A percentile compares a stretch with the other conserved stretches of the same genome.
phyloP scores from a whole-genome alignment of 257 asterid species.

The Fraxinus americana region DNA sequence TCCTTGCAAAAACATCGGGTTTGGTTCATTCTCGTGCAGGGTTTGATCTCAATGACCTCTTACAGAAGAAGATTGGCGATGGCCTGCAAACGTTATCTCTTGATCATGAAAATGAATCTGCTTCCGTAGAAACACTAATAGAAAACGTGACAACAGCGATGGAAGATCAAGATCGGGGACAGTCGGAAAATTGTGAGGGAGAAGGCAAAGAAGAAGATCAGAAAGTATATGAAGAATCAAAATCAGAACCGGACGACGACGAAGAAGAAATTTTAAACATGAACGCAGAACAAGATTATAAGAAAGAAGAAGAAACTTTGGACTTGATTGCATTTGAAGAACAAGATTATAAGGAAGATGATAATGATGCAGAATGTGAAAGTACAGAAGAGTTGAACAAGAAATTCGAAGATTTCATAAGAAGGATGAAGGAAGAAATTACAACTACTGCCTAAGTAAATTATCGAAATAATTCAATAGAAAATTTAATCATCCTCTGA shows the following conservation, averaged over 20 bases:
- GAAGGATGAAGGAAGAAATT: slow-evolving; percentile 6
- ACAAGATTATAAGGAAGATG: background rate
- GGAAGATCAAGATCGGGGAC: background rate
- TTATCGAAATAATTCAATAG: background rate
- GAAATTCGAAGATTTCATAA: slow-evolving; percentile 1
- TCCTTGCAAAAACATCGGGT: slow-evolving; percentile 5
- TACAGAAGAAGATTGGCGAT: background rate
- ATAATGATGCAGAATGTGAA: background rate
- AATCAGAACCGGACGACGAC: background rate
- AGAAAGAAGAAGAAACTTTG: background rate
- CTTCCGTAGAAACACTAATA: background rate
- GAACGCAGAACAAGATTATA: background rate
- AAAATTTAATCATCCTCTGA: background rate
- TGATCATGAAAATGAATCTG: background rate
- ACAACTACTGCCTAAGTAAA: background rate
- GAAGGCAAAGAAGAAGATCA: background rate
- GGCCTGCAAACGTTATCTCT: background rate
- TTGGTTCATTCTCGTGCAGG: slow-evolving; percentile 8
- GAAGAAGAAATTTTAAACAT: background rate
- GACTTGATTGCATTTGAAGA: background rate
- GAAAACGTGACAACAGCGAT: background rate
- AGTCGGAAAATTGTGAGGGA: background rate
- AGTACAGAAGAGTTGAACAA: slow-evolving; percentile 1
- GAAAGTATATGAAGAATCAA: background rate
- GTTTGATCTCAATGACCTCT: slow-evolving; percentile 12